Evolutionary conservation across 805 yeast species (phyloP).

Genomic region (Wickerhamiella lipophila): DNA sequence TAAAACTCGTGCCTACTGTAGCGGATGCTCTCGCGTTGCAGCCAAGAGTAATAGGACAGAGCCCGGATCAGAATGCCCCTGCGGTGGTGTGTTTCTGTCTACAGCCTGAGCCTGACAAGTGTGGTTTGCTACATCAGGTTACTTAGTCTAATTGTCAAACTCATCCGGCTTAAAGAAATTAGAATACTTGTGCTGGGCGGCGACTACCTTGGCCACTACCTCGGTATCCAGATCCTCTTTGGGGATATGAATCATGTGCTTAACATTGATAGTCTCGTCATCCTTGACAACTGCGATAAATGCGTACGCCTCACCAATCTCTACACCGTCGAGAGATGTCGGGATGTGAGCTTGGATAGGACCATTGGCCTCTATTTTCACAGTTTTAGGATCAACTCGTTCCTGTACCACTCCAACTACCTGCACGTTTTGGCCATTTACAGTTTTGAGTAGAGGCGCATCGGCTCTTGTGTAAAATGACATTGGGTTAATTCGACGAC

Average conservation of each 20-base stretch:
- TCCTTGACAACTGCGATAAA: constrained; percentile 27
- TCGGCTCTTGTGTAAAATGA: constrained; percentile 21
- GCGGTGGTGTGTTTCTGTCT: background rate
- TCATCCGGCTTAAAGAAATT: background rate
- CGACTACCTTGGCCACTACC: constrained; percentile 10
- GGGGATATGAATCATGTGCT: constrained; percentile 18
- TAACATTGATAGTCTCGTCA: constrained; percentile 23
- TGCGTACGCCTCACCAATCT: constrained; percentile 26
- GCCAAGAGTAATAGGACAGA: background rate
- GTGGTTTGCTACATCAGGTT: too few species aligned
- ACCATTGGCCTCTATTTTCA: constrained; percentile 26
- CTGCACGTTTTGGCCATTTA: constrained; percentile 22
- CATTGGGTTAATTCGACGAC: background rate
- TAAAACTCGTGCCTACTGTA: background rate
- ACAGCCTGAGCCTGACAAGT: too few species aligned
- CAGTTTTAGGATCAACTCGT: constrained; percentile 20
- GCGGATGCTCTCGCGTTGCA: background rate
- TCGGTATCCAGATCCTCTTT: constrained; percentile 15
- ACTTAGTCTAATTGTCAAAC: background rate
- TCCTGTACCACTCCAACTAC: constrained; percentile 27
- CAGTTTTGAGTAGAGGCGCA: constrained; percentile 21
- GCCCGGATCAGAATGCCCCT: background rate
- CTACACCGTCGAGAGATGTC: constrained; percentile 17
- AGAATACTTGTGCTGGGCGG: constrained; percentile 11
- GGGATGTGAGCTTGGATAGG: constrained; percentile 23